Base-by-base conservation (phyloP, 2,329 filamentous ascomycete species). In the Talaromyces sp. region DNA sequence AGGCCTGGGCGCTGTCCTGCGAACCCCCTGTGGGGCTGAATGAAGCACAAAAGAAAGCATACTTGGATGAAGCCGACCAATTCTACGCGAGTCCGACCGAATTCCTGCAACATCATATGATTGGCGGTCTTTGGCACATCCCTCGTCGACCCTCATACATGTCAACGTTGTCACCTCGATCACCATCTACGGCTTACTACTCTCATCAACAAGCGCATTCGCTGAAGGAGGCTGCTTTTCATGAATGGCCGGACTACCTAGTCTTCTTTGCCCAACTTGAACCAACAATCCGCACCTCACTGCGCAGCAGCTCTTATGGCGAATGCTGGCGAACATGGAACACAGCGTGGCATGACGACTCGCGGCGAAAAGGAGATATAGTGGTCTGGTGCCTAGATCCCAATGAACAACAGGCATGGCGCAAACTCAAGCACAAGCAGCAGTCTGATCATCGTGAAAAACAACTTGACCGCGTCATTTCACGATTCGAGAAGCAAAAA, bases 51-150 rank as follows among this genome's bases (percentile, higher is more conserved):
- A 87, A 93, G 48, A 81, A 79, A 1, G 73, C 73, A 1, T 99
- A 99, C 77, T 81, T 90, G 16, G 93, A 97, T 75, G 94, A 99
- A 81, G 93, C 93, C 8, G 93, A 97, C 75, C 84, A 89, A 52
- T 99, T 99, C 81, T 98, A 97, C 78, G 85, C 82, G 10, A 77
- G 90, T 67, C 86, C 89, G 6, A 75, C 68, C 37, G 69, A 68
- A 0, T 94, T 92, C 71, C 73, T 93, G 35, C 77, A 65, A 69
- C 75, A 52, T 78, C 86, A 80, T 72, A 91, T 81, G 80, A 70
- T 68, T 39, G 77, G 74, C 14, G 78, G 76, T 4, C 69, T 77
- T 11, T 70, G 72, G 41, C 69, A 76, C 48, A 61, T 77, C 27
- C 76, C 75, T 19, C 72, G 69, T 1, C 70, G 68, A 66, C 77